Evolutionary conservation across 192 early-diverging fungal genomes (phyloP).

Genomic region (Coemansia sp.): DNA sequence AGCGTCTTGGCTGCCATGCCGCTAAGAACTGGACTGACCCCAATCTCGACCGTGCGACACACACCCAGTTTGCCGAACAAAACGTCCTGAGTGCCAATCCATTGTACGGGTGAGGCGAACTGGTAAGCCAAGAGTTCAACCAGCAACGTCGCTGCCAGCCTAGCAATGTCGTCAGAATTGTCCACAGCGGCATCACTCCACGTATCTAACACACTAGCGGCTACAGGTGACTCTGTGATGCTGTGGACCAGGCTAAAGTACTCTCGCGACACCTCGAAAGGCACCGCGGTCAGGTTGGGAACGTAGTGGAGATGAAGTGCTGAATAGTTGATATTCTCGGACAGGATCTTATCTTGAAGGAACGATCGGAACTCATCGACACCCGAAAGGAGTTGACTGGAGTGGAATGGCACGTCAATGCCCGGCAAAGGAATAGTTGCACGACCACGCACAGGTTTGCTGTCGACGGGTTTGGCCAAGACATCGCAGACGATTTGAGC

Average conservation of each 20-base stretch:
- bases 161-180: constrained; percentile 66
- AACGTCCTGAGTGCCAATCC: constrained; percentile 93
- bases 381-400: constrained; percentile 79
- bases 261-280: constrained; percentile 77
- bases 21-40: constrained; percentile 80
- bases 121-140: constrained; percentile 91
- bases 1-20: constrained; percentile 78
- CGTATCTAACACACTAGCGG: constrained; percentile 68
- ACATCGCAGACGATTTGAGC: constrained; percentile 69
- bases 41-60: constrained; percentile 83
- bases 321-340: constrained; percentile 66
- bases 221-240: constrained; percentile 69
- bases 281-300: constrained; percentile 90
- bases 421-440: constrained; percentile 88
- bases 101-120: constrained; percentile 90
- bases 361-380: constrained; percentile 84
- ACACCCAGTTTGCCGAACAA: constrained; percentile 75
- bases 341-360: constrained; percentile 76
- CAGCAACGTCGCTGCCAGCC: constrained; percentile 75
- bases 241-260: constrained; percentile 77
- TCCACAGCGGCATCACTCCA: constrained; percentile 56
- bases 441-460: constrained; percentile 72
- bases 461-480: constrained; percentile 62
- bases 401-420: constrained; percentile 93
- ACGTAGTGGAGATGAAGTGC: constrained; percentile 79